Conservation (phyloP, 441 rosid genomes). For the Dalechampia spathulata region DNA sequence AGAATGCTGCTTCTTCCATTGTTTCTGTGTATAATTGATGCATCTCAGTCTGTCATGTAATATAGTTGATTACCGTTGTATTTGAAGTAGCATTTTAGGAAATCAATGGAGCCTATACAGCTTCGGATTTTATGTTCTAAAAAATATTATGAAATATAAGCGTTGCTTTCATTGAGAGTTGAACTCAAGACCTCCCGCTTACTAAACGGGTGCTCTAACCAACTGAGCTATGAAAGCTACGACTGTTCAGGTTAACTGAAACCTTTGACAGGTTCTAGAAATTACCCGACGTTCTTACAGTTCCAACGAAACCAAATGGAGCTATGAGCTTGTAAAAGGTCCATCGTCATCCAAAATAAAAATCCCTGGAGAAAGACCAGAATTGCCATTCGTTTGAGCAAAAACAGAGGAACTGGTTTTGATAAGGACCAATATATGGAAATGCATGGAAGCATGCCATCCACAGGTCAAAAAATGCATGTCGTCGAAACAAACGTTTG, state of each 20-base stretch:
- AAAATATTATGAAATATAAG: too few species aligned
- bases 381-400: neutral
- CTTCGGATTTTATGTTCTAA: too few species aligned
- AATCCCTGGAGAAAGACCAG: too few species aligned
- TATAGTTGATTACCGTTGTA: neutral
- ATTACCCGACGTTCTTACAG: too few species aligned
- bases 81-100: neutral
- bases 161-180: constrained; percentile 88
- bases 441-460: constrained; percentile 1
- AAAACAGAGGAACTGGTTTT: neutral
- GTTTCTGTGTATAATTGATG: neutral
- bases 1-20: neutral
- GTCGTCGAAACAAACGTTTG: neutral
- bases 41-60: neutral
- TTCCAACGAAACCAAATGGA: too few species aligned
- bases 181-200: constrained; percentile 99
- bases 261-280: too few species aligned
- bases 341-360: too few species aligned
- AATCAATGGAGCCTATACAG: neutral
- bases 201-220: constrained; percentile 99
- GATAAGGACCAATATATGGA: neutral
- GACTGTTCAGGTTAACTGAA: too few species aligned
- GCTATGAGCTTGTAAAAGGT: too few species aligned
- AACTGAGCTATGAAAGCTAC: constrained; percentile 97
- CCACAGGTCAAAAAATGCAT: constrained; percentile 21